Conservation (phyloP, 306 rosid species). For the Acacia melanoxylon region DNA sequence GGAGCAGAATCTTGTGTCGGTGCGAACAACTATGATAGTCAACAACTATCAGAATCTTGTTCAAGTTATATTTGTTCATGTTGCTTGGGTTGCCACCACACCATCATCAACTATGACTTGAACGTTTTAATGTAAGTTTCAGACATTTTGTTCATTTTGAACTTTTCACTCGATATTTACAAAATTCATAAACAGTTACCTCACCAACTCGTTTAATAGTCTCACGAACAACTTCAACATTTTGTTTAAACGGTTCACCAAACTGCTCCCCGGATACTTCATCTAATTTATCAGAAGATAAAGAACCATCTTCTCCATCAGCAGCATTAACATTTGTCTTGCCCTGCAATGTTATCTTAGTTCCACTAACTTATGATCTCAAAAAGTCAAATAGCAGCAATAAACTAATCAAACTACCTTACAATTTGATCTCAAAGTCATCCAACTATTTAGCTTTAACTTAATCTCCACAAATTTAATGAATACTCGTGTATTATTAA, state of each 20-base stretch:
- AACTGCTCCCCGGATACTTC: slow-evolving; percentile 12
- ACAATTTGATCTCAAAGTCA: not conserved
- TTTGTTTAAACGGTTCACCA: slow-evolving; percentile 20
- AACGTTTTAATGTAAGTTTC: not conserved
- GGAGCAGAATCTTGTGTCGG: slow-evolving; percentile 3
- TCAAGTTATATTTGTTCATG: not conserved
- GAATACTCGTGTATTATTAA: not conserved
- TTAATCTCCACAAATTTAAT: not conserved
- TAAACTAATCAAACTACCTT: not conserved
- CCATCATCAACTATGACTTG: not conserved
- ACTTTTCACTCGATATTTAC: not conserved
- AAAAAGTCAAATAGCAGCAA: not conserved
- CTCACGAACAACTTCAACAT: slow-evolving; percentile 9
- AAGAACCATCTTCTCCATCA: slow-evolving; percentile 24
- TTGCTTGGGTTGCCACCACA: not conserved
- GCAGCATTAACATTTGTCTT: slow-evolving; percentile 17
- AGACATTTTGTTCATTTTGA: not conserved
- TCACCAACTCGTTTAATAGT: slow-evolving; percentile 3
- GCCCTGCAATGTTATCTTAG: slow-evolving; percentile 21
- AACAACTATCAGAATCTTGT: not conserved
- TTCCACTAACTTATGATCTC: not conserved
- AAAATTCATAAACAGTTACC: slow-evolving; percentile 12
- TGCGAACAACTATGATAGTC: not conserved
- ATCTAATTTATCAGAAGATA: not conserved
- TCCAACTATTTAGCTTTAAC: not conserved